Evolutionary conservation across 169 alveolate species (phyloP), one percentile per base, ranked within the genome.

Genomic region (Plasmodium billcollinsi): DNA sequence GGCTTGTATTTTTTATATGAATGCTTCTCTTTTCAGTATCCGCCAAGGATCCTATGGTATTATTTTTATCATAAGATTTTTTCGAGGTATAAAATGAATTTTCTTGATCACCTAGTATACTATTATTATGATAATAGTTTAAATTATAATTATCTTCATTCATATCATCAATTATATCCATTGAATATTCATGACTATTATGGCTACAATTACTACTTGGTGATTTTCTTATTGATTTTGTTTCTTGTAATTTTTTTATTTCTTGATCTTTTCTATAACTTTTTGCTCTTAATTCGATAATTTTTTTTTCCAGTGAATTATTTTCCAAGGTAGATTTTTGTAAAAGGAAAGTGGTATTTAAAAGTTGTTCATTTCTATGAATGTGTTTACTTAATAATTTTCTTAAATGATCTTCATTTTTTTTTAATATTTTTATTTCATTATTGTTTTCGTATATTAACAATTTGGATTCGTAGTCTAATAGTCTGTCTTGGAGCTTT

Each of bases 311-410:
- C 26, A 80, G 24, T 11, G 70, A 63, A 52, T 80, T 80, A 58
- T 80, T 80, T 69, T 80, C 90, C 56, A 80, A 49, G 3, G 90
- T 80, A 1, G 90, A 80, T 11, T 80, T 80, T 26, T 80, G 90
- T 49, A 80, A 15, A 6, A 80, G 73, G n/a, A 80, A 43, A 56
- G 72, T 80, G 5, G 90, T 80, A 45, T 80, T 80, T 7, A 67
- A 52, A 12, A 80, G 52, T 73, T 80, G 47, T 29, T 80, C 90
- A 80, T 80, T 80, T 26, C 73, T 80, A 61, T 47, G 90, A 4
- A 63, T 80, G 47, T 80, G 90, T 47, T 80, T 80, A 62, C 39
- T 80, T 50, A 80, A 67, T 6, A 80, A 61, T 29, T 67, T 80
- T 29, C 73, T 67, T 39, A 67, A 15, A 15, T 80, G 90, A 24